Evolutionary conservation across 768 basidiomycete species (phyloP).

Genomic region (Harrya chromipes): DNA sequence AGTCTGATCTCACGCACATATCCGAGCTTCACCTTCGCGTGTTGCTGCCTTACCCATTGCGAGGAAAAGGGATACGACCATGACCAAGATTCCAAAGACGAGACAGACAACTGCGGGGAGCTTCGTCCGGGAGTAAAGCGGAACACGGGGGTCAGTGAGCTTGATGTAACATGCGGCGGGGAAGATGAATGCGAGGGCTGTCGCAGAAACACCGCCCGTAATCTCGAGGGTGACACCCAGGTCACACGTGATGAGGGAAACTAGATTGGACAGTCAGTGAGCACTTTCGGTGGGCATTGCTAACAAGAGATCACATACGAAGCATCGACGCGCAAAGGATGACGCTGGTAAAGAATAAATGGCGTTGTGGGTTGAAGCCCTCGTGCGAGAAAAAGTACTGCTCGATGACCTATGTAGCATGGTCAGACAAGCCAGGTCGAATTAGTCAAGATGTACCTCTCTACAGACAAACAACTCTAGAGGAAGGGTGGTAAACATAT

Average conservation of each 20-base stretch:
- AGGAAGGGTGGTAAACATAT: conserved; percentile 98
- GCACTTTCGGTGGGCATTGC: not conserved
- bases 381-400: conserved; percentile 94
- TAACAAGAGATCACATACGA: conserved; percentile 44
- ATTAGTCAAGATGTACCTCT: conserved; percentile 52
- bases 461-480: conserved; percentile 96
- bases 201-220: conserved; percentile 93
- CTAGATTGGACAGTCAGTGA: conserved; percentile 38
- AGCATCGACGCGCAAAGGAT: conserved; percentile 81
- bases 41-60: conserved; percentile 80
- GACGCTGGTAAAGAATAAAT: conserved; percentile 85
- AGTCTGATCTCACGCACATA: conserved; percentile 52
- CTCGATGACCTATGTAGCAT: conserved; percentile 71
- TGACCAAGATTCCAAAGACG: conserved; percentile 70
- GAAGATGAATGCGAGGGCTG: conserved; percentile 90
- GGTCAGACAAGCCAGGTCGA: not conserved
- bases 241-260: conserved; percentile 91
- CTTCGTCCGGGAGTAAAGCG: conserved; percentile 70
- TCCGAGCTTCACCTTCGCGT: conserved; percentile 63
- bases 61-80: conserved; percentile 73
- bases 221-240: conserved; percentile 98
- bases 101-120: conserved; percentile 74
- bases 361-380: conserved; percentile 75
- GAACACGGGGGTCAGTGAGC: conserved; percentile 51
- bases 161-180: conserved; percentile 85